Conservation (phyloP, 2,329 filamentous ascomycete genomes). For the Metarhizium robertsii region DNA sequence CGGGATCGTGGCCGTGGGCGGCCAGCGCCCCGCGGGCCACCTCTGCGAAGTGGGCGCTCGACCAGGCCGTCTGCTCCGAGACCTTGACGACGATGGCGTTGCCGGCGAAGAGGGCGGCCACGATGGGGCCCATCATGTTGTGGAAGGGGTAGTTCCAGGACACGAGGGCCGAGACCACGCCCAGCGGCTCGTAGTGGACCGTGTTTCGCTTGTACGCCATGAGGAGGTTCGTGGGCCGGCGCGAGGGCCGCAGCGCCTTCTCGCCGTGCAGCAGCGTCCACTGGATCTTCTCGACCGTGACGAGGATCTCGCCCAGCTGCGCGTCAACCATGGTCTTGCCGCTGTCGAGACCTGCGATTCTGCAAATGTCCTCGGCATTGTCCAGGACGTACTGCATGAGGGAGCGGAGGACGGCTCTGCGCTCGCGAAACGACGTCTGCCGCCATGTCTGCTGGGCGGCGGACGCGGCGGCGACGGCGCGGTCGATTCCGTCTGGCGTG, state of each 20-base stretch:
- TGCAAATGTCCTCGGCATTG: constrained; percentile 80
- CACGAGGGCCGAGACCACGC: constrained; percentile 84
- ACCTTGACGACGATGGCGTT: constrained; percentile 91
- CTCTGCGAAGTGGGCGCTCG: constrained; percentile 67
- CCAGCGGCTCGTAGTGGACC: constrained; percentile 83
- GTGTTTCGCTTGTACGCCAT: constrained; percentile 95
- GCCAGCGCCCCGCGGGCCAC: constrained; percentile 71
- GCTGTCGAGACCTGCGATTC: constrained; percentile 79
- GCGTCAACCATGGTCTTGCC: constrained; percentile 96
- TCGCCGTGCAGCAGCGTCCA: constrained; percentile 94
- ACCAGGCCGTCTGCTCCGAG: constrained; percentile 95
- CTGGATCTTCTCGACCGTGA: constrained; percentile 85
- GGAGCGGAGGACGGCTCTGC: constrained; percentile 70
- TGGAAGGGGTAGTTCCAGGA: constrained; percentile 98
- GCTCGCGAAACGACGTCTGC: constrained; percentile 64
- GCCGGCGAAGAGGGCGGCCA: constrained; percentile 82
- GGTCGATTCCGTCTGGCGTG: constrained; percentile 68
- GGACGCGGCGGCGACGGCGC: constrained; percentile 62
- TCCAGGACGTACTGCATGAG: constrained; percentile 77
- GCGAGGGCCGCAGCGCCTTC: constrained; percentile 60
- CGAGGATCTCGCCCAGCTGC: constrained; percentile 85
- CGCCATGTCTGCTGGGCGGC: constrained; percentile 72
- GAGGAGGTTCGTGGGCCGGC: constrained; percentile 76
- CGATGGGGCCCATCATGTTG: constrained; percentile 85
- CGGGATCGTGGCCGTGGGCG: constrained; percentile 72